These are phyloP conservation scores for Pseudocercospora musae DNA, from an alignment of 2,329 filamentous ascomycete genomes.

Conservation along the genomic window DNA sequence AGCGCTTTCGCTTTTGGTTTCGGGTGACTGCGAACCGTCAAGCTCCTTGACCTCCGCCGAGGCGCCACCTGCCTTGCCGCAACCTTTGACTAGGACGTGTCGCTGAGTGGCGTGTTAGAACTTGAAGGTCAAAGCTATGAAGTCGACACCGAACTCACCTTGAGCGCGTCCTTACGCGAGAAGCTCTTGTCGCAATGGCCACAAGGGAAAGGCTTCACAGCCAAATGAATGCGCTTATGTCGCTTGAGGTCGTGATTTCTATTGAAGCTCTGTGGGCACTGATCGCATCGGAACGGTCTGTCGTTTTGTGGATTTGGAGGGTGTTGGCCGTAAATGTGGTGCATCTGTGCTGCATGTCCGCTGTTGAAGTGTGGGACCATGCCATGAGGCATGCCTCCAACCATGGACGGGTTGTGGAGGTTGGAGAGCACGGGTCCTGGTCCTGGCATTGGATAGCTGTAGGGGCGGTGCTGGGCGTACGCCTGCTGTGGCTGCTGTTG, in stretches of 20 bases:
- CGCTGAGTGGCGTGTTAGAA: conserved; percentile 50
- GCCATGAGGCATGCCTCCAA: conserved; percentile 51
- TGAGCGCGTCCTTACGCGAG: conserved; percentile 91
- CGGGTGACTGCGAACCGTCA: conserved; percentile 36
- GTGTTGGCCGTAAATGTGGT: conserved; percentile 58
- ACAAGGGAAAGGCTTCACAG: conserved; percentile 94
- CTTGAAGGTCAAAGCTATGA: conserved; percentile 24
- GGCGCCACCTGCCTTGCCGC: conserved; percentile 51
- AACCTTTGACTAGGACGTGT: conserved; percentile 66
- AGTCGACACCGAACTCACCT: conserved; percentile 59
- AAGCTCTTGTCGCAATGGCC: conserved; percentile 93
- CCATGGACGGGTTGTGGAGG: conserved; percentile 65
- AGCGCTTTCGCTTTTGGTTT: conserved; percentile 32
- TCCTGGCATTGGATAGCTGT: conserved; percentile 60
- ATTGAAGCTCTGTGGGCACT: conserved; percentile 91
- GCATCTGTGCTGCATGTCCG: conserved; percentile 62
- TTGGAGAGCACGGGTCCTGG: conserved; percentile 74
- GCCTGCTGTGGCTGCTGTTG: conserved; percentile 39
- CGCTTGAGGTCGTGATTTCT: conserved; percentile 94
- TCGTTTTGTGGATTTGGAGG: conserved; percentile 61
- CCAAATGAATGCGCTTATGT: conserved; percentile 90
- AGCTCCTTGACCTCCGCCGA: conserved; percentile 36
- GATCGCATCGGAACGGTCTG: conserved; percentile 89
- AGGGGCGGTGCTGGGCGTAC: conserved; percentile 48
- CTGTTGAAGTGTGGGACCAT: conserved; percentile 59